These are phyloP conservation scores for Camellia sinensis DNA, from an alignment of 148 eudicot genomes.

Conservation along the genomic window DNA sequence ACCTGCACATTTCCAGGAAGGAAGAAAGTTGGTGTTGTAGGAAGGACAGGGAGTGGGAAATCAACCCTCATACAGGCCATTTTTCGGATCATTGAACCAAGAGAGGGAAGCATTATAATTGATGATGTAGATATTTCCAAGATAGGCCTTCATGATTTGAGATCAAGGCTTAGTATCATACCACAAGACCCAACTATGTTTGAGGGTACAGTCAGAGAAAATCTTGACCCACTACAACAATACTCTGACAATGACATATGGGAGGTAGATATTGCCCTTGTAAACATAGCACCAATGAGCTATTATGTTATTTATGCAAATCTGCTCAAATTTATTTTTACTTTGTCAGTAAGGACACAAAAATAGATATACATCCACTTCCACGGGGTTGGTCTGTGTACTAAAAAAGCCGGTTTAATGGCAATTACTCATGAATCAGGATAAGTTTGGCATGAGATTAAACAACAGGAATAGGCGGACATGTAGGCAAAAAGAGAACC, in stretches of 20 bases:
- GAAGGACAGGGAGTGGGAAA: constrained; percentile 97
- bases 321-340: neutral
- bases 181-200: constrained; percentile 99
- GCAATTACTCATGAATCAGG: no score
- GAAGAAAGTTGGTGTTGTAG: constrained; percentile 91
- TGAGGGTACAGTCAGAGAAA: constrained; percentile 90
- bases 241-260: constrained; percentile 74
- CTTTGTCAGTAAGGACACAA: neutral
- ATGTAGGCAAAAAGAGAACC: neutral
- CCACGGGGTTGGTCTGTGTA: no score
- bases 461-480: neutral
- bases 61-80: constrained; percentile 94
- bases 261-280: constrained; percentile 54
- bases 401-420: no score
- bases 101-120: constrained; percentile 70
- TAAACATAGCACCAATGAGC: neutral
- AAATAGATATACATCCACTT: neutral
- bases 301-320: neutral
- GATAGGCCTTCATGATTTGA: constrained; percentile 88
- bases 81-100: constrained; percentile 82
- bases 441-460: neutral
- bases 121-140: constrained; percentile 76
- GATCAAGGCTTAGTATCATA: constrained; percentile 89
- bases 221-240: constrained; percentile 80
- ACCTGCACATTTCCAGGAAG: constrained; percentile 90